These are phyloP conservation scores for Coemansia aciculifera DNA, from an alignment of 192 early-diverging fungal species.

Conservation along the genomic window DNA sequence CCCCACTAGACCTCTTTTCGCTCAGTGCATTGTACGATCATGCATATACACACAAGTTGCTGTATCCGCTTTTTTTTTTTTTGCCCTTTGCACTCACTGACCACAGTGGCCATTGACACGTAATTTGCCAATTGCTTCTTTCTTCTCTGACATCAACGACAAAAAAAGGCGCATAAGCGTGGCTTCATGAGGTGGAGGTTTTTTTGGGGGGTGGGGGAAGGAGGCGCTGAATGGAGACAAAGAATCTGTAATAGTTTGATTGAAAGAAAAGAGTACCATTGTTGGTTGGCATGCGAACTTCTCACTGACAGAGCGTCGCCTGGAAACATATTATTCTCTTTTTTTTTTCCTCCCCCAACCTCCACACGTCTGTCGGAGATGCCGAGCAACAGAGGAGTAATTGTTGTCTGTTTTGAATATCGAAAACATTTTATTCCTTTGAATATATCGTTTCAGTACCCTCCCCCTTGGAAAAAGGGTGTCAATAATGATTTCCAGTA, in stretches of 20 bases:
- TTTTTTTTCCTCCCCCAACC: background rate
- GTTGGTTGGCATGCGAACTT: background rate
- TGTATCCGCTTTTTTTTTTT: background rate
- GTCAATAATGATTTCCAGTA: background rate
- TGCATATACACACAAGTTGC: background rate
- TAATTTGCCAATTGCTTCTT: background rate
- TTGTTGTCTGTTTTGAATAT: background rate
- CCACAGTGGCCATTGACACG: background rate
- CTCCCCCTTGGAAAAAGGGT: background rate
- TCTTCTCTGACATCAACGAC: background rate
- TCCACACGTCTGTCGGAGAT: slow-evolving; percentile 1
- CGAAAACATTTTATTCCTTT: background rate
- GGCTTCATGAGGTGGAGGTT: background rate
- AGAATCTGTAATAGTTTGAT: background rate
- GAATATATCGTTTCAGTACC: background rate
- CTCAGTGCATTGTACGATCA: background rate
- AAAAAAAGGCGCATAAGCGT: background rate
- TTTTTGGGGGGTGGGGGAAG: background rate
- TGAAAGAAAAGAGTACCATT: background rate
- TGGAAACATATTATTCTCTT: background rate
- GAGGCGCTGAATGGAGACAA: background rate
- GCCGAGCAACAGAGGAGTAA: background rate
- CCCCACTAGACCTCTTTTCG: background rate
- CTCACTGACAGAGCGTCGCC: background rate
- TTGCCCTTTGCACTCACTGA: background rate